These are phyloP conservation scores for Ophiostoma australiae DNA, from an alignment of 2,329 filamentous ascomycete genomes.

Conservation along the genomic window DNA sequence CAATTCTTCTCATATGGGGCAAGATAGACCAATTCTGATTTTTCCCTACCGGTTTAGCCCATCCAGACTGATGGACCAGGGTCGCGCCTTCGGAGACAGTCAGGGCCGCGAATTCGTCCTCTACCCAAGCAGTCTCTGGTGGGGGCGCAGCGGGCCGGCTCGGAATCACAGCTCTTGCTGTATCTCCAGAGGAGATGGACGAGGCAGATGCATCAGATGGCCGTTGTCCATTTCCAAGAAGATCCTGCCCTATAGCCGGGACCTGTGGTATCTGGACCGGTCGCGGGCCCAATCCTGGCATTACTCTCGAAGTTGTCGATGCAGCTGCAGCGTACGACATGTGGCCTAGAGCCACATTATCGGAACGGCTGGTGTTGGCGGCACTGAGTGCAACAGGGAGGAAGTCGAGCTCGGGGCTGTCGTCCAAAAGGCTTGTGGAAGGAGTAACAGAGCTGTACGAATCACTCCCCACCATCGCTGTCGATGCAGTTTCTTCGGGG, in stretches of 20 bases:
- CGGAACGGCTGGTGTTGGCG: constrained; percentile 12
- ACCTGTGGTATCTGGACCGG: not conserved
- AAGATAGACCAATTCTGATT: not conserved
- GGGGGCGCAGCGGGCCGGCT: not conserved
- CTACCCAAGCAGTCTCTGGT: constrained; percentile 20
- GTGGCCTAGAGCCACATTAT: not conserved
- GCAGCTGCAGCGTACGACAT: constrained; percentile 15
- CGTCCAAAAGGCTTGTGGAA: constrained; percentile 23
- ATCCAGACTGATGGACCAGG: constrained; percentile 15
- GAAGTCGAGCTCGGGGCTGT: constrained; percentile 12
- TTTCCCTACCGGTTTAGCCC: constrained; percentile 28
- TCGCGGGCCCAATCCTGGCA: not conserved
- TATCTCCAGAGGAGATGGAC: not conserved
- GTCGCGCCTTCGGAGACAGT: not conserved
- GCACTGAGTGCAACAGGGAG: constrained; percentile 27
- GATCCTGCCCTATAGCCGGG: not conserved
- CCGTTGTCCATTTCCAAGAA: not conserved
- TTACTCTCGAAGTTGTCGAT: not conserved
- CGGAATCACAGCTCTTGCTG: not conserved
- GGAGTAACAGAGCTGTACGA: constrained; percentile 19
- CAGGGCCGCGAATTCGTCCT: constrained; percentile 16
- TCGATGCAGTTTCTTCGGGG: constrained; percentile 20
- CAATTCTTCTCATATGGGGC: not conserved
- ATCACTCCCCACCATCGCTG: constrained; percentile 19
- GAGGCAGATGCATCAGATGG: not conserved